phyloP scores from a whole-genome alignment of 495 filamentous ascomycete species.

The Aspergillus kassunensis region DNA sequence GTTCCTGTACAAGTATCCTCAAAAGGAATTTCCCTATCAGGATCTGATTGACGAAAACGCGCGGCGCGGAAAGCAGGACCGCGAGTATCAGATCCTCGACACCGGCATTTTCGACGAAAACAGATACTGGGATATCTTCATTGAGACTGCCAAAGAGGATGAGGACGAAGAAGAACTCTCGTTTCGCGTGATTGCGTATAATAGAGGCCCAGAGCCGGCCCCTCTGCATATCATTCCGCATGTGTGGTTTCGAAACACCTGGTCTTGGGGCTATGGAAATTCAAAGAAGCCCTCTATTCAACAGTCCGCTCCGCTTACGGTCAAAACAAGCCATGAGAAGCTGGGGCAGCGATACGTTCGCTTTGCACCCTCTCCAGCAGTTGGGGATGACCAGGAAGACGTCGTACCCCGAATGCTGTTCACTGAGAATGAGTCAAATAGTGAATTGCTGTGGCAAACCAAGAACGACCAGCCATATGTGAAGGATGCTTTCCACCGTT shows the following conservation, averaged over 20 bases:
- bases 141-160: conserved; percentile 90
- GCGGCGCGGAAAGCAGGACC: conserved; percentile 64
- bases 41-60: conserved; percentile 81
- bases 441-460: conserved; percentile 66
- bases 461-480: conserved; percentile 80
- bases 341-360: conserved; percentile 80
- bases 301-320: conserved; percentile 57
- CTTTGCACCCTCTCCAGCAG: conserved; percentile 84
- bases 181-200: conserved; percentile 95
- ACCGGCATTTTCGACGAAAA: conserved; percentile 90
- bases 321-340: conserved; percentile 68
- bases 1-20: conserved; percentile 94
- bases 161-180: conserved; percentile 86
- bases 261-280: conserved; percentile 81
- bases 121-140: conserved; percentile 94
- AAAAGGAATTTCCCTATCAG: conserved; percentile 86
- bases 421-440: conserved; percentile 94
- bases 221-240: conserved; percentile 92
- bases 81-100: conserved; percentile 88
- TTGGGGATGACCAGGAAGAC: conserved; percentile 72
- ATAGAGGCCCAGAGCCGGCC: conserved; percentile 84
- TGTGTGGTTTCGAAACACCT: conserved; percentile 96
- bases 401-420: conserved; percentile 80
- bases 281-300: conserved; percentile 70
- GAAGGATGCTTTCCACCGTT: conserved; percentile 90